phyloP scores from a whole-genome alignment of 1,284 basidiomycete genomes.

The Papiliotrema laurentii region DNA sequence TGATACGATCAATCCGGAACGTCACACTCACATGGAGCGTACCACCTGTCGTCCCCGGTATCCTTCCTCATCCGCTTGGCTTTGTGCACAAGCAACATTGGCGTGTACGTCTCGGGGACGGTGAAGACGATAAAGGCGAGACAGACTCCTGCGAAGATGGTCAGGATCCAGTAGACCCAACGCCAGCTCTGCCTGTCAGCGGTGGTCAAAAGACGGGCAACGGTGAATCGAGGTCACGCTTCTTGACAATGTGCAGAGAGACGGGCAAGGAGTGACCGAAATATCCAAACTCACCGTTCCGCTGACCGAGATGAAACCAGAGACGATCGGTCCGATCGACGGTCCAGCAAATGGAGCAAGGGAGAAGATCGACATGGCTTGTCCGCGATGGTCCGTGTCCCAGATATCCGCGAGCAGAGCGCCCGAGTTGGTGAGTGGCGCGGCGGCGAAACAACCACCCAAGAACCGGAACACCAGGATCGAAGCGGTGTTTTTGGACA shows the following conservation, averaged over 20 bases:
- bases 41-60: slow-evolving; percentile 64
- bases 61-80: slow-evolving; percentile 54
- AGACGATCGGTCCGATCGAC: slow-evolving; percentile 59
- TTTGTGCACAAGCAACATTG: slow-evolving; percentile 54
- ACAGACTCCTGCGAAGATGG: slow-evolving; percentile 55
- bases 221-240: no score
- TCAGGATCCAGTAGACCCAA: slow-evolving; percentile 65
- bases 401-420: slow-evolving; percentile 59
- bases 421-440: slow-evolving; percentile 52
- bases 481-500: slow-evolving; percentile 58
- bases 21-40: slow-evolving; percentile 49
- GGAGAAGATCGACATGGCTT: slow-evolving; percentile 64
- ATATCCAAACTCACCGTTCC: slow-evolving; percentile 39
- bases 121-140: slow-evolving; percentile 56
- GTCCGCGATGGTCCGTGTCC: slow-evolving; percentile 63
- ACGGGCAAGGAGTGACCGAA: not conserved
- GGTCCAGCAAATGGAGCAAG: slow-evolving; percentile 68
- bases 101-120: slow-evolving; percentile 67
- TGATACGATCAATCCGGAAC: no score
- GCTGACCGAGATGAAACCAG: slow-evolving; percentile 55
- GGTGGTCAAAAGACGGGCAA: no score
- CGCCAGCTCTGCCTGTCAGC: slow-evolving; percentile 27
- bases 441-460: slow-evolving; percentile 57
- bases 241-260: no score
- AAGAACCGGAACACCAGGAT: slow-evolving; percentile 67